Evolutionary conservation across 768 basidiomycete species (phyloP), one percentile per base, ranked within the genome.

Genomic region (Ramaria sp.): DNA sequence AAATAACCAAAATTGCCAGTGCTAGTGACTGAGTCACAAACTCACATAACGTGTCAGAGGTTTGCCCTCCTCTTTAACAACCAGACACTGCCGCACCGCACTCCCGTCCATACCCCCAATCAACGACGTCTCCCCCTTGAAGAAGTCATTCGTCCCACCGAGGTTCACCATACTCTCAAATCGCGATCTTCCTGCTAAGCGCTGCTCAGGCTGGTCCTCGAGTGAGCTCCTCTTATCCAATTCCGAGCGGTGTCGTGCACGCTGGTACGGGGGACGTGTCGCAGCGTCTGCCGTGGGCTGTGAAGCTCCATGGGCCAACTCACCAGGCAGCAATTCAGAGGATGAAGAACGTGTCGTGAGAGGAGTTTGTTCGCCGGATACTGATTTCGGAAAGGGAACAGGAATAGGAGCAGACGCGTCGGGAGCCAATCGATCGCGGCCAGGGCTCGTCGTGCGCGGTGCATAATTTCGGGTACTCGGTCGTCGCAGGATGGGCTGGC

Each of bases 31-130:
- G 18, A 32, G 47, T 41, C 5, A 34, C 30, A 22, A 49, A 22
- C 91, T 77, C 65, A 93, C 91, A 66, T 87, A 92, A 65, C 83
- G 84, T 50, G 85, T 80, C 6, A 86, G 74, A 16, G 81, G 71
- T 70, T 85, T 87, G 49, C 89, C 89, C 59, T 86, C 82, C 71
- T 93, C 91, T 64, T 77, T 73, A 47, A 94, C 76, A 42, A 91
- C 75, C 36, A 94, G 71, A 39, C 82, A 79, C 70, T 81, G 81
- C 34, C 87, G 73, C 25, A 79, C 72, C 2, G 74, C 73, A 61
- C 74, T 78, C 20, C 82, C 83, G 60, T 85, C 84, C 66, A 78
- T 70, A 28, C 55, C 52, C 15, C 48, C 54, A 79, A 79, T 57
- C 41, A 57, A 55, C 13, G 60, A 64, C 81, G 77, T 44, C 82